These are phyloP conservation scores for Tarenaya hassleriana DNA, from an alignment of 345 rosid genomes.

Conservation along the genomic window DNA sequence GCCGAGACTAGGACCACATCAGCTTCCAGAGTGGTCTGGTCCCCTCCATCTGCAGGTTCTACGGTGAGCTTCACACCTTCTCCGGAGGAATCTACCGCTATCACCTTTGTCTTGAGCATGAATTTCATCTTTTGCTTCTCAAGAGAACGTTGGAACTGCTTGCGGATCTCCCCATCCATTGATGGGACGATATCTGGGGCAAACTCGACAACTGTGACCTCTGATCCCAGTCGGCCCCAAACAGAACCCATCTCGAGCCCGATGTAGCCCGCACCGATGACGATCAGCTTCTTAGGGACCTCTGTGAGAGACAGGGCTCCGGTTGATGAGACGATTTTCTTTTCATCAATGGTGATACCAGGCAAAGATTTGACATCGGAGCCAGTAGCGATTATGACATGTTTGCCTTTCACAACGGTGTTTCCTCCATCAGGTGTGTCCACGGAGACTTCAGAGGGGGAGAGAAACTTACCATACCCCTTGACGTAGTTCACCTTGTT, in stretches of 20 bases:
- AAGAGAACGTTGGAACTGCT: slow-evolving; percentile 84
- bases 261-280: slow-evolving; percentile 96
- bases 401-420: slow-evolving; percentile 78
- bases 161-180: slow-evolving; percentile 95
- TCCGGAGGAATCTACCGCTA: slow-evolving; percentile 71
- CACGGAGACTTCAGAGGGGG: slow-evolving; percentile 88
- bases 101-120: slow-evolving; percentile 98
- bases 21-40: slow-evolving; percentile 78
- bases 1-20: slow-evolving; percentile 96
- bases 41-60: slow-evolving; percentile 88
- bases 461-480: slow-evolving; percentile 85
- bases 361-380: slow-evolving; percentile 96
- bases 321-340: slow-evolving; percentile 91
- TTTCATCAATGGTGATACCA: slow-evolving; percentile 88
- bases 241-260: slow-evolving; percentile 99
- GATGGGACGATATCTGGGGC: slow-evolving; percentile 85
- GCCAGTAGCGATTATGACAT: slow-evolving; percentile 86
- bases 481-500: slow-evolving; percentile 92
- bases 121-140: slow-evolving; percentile 99
- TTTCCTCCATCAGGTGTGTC: slow-evolving; percentile 74
- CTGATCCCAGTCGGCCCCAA: slow-evolving; percentile 91
- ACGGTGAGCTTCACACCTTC: slow-evolving; percentile 71
- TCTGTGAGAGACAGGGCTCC: slow-evolving; percentile 76
- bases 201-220: slow-evolving; percentile 97
- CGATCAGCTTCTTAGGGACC: slow-evolving; percentile 90